phyloP scores from a whole-genome alignment of 257 asterid genomes.

The Scutellaria barbata region DNA sequence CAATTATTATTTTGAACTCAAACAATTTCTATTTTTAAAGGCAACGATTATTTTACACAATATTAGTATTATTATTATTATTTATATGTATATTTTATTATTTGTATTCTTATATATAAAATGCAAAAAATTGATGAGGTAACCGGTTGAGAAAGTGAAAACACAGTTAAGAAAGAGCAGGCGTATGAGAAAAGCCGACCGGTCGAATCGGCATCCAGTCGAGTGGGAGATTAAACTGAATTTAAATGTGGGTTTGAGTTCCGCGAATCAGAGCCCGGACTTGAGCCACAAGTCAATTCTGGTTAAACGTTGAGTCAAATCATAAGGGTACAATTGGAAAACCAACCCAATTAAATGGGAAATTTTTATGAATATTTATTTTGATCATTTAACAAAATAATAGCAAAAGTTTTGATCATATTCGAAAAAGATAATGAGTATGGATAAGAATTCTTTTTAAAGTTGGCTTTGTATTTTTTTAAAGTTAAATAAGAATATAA shows the following conservation, averaged over 20 bases:
- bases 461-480: constrained; percentile 11
- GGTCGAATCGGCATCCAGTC: constrained; percentile 32
- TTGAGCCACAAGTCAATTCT: constrained; percentile 38
- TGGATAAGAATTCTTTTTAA: constrained; percentile 27
- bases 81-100: not conserved
- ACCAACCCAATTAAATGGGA: constrained; percentile 2
- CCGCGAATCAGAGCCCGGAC: constrained; percentile 46
- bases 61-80: no score
- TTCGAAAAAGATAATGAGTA: constrained; percentile 25
- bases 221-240: constrained; percentile 37
- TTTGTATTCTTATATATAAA: not conserved
- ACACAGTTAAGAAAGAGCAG: not conserved
- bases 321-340: not conserved
- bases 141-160: constrained; percentile 30
- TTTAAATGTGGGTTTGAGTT: constrained; percentile 41
- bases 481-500: not conserved
- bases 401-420: not conserved
- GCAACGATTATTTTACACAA: no score
- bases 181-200: not conserved
- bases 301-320: constrained; percentile 44
- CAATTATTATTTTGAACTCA: no score
- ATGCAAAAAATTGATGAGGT: not conserved
- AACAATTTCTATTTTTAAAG: no score
- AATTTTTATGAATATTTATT: constrained; percentile 22
- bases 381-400: not conserved